Evolutionary conservation across 2,329 filamentous ascomycete species (phyloP).

Genomic region (Aureobasidium sp.): DNA sequence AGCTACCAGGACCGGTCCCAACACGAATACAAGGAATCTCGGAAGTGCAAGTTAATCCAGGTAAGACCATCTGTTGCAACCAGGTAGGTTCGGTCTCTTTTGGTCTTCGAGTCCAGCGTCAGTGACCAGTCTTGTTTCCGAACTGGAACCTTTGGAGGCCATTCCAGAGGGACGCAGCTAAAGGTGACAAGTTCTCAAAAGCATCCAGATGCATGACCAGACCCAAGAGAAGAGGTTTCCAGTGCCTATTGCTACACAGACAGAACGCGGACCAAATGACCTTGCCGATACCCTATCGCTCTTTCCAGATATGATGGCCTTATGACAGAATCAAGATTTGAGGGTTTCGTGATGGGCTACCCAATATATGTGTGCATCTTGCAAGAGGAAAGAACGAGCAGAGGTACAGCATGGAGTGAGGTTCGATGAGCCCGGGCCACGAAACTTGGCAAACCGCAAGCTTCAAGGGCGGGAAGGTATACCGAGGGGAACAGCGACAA

Average conservation of each 20-base stretch:
- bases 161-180: background rate
- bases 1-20: background rate
- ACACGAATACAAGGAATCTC: background rate
- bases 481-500: background rate
- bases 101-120: background rate
- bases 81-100: background rate
- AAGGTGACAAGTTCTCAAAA: no score
- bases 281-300: no score
- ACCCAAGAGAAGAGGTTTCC: no score
- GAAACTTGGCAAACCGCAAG: background rate
- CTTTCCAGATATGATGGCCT: no score
- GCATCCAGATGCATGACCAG: no score
- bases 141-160: no score
- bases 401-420: background rate
- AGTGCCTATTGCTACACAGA: no score
- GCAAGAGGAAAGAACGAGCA: background rate
- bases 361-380: background rate
- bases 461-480: background rate
- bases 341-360: no score
- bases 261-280: no score
- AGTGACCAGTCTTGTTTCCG: background rate
- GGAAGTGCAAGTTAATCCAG: background rate
- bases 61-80: background rate
- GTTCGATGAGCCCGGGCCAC: conserved; percentile 2
- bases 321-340: no score